These are phyloP conservation scores for Volvox africanus DNA, from an alignment of 139 green algal species.

Conservation along the genomic window DNA sequence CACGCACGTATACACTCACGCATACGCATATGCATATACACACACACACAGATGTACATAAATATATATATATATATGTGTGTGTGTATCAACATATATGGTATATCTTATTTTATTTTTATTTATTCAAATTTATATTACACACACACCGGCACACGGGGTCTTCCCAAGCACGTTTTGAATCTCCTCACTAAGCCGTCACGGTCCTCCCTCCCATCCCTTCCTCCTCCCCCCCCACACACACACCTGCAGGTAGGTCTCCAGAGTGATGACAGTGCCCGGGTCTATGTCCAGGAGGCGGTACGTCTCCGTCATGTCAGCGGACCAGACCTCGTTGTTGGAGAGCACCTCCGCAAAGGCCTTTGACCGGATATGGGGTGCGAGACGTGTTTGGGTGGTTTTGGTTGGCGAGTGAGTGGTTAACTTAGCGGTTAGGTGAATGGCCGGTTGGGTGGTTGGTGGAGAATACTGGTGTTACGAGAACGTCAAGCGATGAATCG, in stretches of 20 bases:
- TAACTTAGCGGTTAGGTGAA: neutral
- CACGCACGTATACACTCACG: no score
- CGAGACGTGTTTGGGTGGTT: neutral
- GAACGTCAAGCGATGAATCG: no score
- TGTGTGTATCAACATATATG: no score
- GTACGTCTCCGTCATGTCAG: constrained; percentile 95
- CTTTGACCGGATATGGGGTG: constrained; percentile 34
- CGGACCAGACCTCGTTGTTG: constrained; percentile 87
- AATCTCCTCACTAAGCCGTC: neutral
- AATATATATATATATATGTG: no score
- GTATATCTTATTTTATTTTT: no score
- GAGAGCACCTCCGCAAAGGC: constrained; percentile 94
- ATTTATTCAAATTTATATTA: no score
- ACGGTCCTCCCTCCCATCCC: neutral
- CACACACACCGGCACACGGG: neutral
- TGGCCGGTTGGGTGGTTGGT: neutral
- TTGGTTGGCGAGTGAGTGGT: neutral
- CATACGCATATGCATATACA: no score
- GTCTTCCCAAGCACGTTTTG: no score
- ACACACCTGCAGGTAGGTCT: constrained; percentile 85
- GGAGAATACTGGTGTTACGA: neutral
- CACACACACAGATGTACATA: no score
- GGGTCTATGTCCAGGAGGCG: constrained; percentile 90
- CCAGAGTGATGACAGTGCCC: constrained; percentile 80
- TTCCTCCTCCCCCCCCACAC: neutral